Conservation (phyloP, 2,329 filamentous ascomycete genomes). For the Aspergillus sclerotialis region DNA sequence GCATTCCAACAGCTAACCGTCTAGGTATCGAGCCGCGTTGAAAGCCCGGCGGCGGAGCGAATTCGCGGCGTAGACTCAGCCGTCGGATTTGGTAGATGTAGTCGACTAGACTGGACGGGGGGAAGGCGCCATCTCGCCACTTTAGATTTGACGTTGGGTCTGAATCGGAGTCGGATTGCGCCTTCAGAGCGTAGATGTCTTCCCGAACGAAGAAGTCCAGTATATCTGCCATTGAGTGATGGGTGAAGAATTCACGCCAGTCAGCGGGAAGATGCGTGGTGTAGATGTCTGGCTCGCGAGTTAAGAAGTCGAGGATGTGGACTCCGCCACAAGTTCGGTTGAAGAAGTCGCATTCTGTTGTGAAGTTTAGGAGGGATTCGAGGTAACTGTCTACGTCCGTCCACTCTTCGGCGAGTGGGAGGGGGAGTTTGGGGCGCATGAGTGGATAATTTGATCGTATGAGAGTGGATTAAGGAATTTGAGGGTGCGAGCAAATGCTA, state of each 20-base stretch:
- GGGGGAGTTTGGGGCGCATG: constrained; percentile 45
- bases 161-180: constrained; percentile 9
- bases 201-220: constrained; percentile 76
- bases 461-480: too few species aligned
- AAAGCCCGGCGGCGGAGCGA: constrained; percentile 32
- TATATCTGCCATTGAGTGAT: constrained; percentile 64
- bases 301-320: constrained; percentile 95
- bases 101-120: constrained; percentile 54
- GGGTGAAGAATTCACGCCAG: constrained; percentile 74
- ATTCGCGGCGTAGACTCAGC: constrained; percentile 60
- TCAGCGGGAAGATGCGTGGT: constrained; percentile 65
- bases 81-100: constrained; percentile 68
- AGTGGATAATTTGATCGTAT: too few species aligned
- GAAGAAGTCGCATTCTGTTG: constrained; percentile 66
- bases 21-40: constrained; percentile 52
- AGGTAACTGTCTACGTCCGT: constrained; percentile 68
- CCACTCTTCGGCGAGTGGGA: constrained; percentile 69
- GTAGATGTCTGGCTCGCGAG: constrained; percentile 75
- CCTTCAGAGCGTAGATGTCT: constrained; percentile 50
- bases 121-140: constrained; percentile 40
- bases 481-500: too few species aligned
- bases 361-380: constrained; percentile 68
- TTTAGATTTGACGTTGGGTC: constrained; percentile 5
- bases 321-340: constrained; percentile 93
- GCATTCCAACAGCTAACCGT: constrained; percentile 83